Percentiles rank a stretch among this genome's conserved stretches.
Conservation (phyloP, 2,329 filamentous ascomycete genomes). For the Ilyonectria destructans region DNA sequence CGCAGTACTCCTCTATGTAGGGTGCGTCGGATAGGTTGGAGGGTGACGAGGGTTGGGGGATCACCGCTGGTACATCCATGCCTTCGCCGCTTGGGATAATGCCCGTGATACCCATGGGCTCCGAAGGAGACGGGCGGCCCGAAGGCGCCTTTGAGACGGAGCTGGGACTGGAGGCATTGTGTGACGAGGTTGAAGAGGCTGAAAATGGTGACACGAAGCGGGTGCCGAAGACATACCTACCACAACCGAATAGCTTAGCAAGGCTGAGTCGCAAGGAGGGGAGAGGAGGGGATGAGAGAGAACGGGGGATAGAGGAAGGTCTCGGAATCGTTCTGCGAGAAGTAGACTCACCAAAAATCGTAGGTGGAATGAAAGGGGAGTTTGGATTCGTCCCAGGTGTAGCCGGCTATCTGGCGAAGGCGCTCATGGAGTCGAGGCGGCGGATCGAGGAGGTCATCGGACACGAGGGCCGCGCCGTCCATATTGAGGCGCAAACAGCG, state of each 20-base stretch:
- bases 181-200: slow-evolving; percentile 64
- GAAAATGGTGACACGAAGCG: slow-evolving; percentile 69
- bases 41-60: slow-evolving; percentile 53
- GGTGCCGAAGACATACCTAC: slow-evolving; percentile 78
- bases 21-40: slow-evolving; percentile 63
- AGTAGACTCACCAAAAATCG: slow-evolving; percentile 81
- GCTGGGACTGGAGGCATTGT: slow-evolving; percentile 62
- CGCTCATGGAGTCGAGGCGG: slow-evolving; percentile 81
- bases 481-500: slow-evolving; percentile 58
- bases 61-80: slow-evolving; percentile 60
- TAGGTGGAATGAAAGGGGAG: slow-evolving; percentile 79
- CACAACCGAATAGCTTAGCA: slow-evolving; percentile 33
- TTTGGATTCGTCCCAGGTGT: slow-evolving; percentile 81
- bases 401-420: slow-evolving; percentile 80
- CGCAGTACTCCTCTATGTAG: slow-evolving; percentile 76
- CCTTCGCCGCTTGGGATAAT: slow-evolving; percentile 54
- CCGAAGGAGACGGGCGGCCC: slow-evolving; percentile 62
- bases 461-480: slow-evolving; percentile 66
- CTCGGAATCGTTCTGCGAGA: slow-evolving; percentile 1
- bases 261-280: slow-evolving; percentile 21
- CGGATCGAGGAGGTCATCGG: slow-evolving; percentile 73
- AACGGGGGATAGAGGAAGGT: neutral
- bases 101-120: slow-evolving; percentile 55
- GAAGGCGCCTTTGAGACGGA: slow-evolving; percentile 60
- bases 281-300: neutral